Evolutionary conservation across 2,329 filamentous ascomycete species (phyloP).

Genomic region (Plectosphaerella plurivora): DNA sequence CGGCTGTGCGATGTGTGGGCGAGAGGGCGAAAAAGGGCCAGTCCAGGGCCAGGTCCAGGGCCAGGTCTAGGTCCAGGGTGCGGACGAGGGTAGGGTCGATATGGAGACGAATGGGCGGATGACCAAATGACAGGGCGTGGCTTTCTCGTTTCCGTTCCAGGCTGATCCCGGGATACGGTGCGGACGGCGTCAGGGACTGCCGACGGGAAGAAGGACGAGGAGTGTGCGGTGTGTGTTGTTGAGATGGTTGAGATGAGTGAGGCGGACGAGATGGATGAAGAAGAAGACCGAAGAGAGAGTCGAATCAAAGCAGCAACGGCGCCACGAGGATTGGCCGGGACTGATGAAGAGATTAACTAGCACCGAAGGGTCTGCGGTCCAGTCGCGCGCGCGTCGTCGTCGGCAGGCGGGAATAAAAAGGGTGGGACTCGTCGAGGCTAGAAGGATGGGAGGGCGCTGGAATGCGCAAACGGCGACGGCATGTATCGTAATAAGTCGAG

Average conservation of each 20-base stretch:
- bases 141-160: background rate
- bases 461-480: no score
- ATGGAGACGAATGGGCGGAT: background rate
- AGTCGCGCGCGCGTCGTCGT: no score
- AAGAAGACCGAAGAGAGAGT: background rate
- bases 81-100: background rate
- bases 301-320: background rate
- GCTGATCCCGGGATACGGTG: background rate
- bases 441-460: no score
- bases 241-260: background rate
- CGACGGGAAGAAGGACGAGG: background rate
- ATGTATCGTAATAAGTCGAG: no score
- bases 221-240: background rate
- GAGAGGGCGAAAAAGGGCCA: background rate
- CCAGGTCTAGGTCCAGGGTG: background rate
- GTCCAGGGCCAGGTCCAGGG: background rate
- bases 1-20: background rate
- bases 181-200: background rate
- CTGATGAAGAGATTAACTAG: background rate
- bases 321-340: background rate
- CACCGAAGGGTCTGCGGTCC: no score
- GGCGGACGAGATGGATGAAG: background rate
- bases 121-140: background rate
- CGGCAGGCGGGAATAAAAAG: no score
- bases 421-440: no score